Conservation (phyloP, 345 rosid species). For the Microthlaspi erraticum region DNA sequence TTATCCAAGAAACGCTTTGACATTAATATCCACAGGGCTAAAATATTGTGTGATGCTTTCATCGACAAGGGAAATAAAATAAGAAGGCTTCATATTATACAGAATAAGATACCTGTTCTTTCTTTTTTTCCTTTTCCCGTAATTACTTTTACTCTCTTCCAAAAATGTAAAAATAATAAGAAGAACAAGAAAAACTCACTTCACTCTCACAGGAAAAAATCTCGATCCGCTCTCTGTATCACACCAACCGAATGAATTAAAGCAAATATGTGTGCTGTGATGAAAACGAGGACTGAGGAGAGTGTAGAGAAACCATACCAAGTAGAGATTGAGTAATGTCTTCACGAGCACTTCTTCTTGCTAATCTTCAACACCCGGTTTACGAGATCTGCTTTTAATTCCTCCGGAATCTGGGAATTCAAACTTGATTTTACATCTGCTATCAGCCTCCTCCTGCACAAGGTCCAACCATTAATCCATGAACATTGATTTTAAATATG, state of each 20-base stretch:
- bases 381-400: conserved; percentile 71
- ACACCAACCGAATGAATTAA: conserved; percentile 36
- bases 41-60: not conserved
- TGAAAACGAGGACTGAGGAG: conserved; percentile 45
- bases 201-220: conserved; percentile 28
- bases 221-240: conserved; percentile 21
- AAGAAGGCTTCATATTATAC: conserved; percentile 31
- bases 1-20: not conserved
- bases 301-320: conserved; percentile 25
- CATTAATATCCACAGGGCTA: conserved; percentile 3
- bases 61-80: not conserved
- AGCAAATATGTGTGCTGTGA: conserved; percentile 24
- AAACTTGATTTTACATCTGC: conserved; percentile 64
- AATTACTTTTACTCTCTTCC: conserved; percentile 42
- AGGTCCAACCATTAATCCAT: conserved; percentile 9
- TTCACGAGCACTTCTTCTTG: conserved; percentile 49
- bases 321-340: not conserved
- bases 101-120: conserved; percentile 15
- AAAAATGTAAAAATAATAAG: conserved; percentile 42
- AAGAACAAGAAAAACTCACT: conserved; percentile 22
- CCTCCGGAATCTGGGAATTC: conserved; percentile 66
- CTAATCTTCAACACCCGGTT: conserved; percentile 57
- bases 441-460: conserved; percentile 73
- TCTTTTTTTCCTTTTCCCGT: conserved; percentile 13
- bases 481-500: not conserved